Base-by-base conservation (phyloP, 2,329 filamentous ascomycete genomes). In the Aureobasidium zeae region DNA sequence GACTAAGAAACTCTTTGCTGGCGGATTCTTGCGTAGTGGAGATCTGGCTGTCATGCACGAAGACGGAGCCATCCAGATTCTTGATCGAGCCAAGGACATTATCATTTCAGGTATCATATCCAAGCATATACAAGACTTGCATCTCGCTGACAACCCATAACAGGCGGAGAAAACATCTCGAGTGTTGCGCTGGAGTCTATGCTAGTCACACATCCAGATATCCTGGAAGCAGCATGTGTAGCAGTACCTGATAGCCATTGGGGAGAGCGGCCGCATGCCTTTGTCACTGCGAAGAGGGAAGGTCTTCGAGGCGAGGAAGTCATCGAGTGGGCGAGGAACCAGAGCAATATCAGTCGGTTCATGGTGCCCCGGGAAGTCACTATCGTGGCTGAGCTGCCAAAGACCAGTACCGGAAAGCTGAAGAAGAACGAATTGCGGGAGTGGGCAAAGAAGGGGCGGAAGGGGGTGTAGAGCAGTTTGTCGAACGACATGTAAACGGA, bases 211-310 rank as follows among this genome's bases (percentile, higher is more conserved):
- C 91, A 98, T 60, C 86, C 88, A 0, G 79, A 86, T 52, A 77
- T 98, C 26, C 76, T 98, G 17, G 91, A 98, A 67, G 88, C 83
- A 1, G 91, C 86, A 26, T 88, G 95, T 22, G 86, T 95, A 4
- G 84, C 85, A 1, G 81, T 96, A 1, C 72, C 81, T 0, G 88
- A 96, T 61, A 80, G 79, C 26, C 85, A 93, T 59, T 98, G 89
- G 88, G 91, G 91, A 17, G 91, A 98, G 66, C 69, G 86, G n/a
- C 89, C 91, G 10, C 94, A 94, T 66, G 91, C 89, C 0, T 98
- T 86, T 58, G 68, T 96, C 48, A 96, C 91, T 0, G 71, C 87
- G 22, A 84, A 86, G 58, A 57, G 62, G 1, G 54, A 51, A 12
- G 26, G 36, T 34, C 52, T 86, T 13, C 68, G 65, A 3, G 79